phyloP scores from a whole-genome alignment of 2,329 filamentous ascomycete genomes.

The Colletotrichum godetiae region DNA sequence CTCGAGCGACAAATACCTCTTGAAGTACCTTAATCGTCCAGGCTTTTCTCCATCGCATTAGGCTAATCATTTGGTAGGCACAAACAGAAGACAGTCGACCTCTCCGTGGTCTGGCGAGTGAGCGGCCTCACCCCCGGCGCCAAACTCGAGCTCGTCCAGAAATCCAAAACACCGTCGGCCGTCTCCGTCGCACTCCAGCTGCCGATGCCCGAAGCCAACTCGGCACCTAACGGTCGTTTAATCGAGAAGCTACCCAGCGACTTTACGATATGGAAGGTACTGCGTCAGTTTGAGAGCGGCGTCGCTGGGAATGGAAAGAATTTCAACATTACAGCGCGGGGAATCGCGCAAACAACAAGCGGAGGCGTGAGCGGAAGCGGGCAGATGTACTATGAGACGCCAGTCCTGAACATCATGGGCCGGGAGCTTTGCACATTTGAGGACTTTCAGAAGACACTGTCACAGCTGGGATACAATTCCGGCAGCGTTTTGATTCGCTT shows the following conservation, averaged over 20 bases:
- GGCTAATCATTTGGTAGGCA: slow-evolving; percentile 62
- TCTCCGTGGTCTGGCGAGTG: slow-evolving; percentile 85
- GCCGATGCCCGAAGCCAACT: slow-evolving; percentile 75
- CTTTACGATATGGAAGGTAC: slow-evolving; percentile 87
- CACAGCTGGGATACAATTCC: slow-evolving; percentile 86
- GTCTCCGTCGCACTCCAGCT: slow-evolving; percentile 92
- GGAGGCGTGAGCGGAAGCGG: slow-evolving; percentile 71
- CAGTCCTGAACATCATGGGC: slow-evolving; percentile 85
- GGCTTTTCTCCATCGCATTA: slow-evolving; percentile 1
- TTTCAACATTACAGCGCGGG: slow-evolving; percentile 87
- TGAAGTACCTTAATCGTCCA: slow-evolving; percentile 73
- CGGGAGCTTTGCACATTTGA: slow-evolving; percentile 80
- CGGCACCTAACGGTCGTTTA: slow-evolving; percentile 74
- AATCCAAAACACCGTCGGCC: slow-evolving; percentile 85
- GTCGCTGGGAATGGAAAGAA: slow-evolving; percentile 69
- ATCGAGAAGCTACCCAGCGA: slow-evolving; percentile 89
- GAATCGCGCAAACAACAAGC: slow-evolving; percentile 71
- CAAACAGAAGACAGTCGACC: slow-evolving; percentile 86
- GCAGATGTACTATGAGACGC: slow-evolving; percentile 88
- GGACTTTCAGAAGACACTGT: slow-evolving; percentile 89
- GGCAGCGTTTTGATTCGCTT: slow-evolving; percentile 85
- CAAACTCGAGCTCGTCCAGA: slow-evolving; percentile 90
- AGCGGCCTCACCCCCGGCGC: slow-evolving; percentile 87
- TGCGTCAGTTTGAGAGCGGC: slow-evolving; percentile 89
- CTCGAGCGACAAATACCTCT: slow-evolving; percentile 76